phyloP scores from a whole-genome alignment of 179 eudicot species.

The Corrigiola litoralis region DNA sequence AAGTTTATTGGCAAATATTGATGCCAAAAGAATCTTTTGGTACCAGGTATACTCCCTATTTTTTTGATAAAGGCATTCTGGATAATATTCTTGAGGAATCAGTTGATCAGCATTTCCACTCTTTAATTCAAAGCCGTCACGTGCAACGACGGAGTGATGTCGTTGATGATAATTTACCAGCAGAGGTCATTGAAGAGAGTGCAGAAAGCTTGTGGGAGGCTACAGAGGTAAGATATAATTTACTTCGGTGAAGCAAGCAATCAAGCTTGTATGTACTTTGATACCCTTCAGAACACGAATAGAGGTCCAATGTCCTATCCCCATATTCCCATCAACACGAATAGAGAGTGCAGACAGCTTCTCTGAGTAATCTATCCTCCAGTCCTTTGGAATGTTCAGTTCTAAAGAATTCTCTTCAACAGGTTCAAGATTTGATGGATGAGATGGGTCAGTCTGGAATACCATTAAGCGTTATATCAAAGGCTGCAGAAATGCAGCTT shows the following conservation, averaged over 20 bases:
- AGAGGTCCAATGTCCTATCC: too few relatives aligned
- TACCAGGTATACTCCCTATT: slow-evolving; percentile 90
- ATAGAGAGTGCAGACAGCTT: too few relatives aligned
- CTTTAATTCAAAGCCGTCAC: slow-evolving; percentile 72
- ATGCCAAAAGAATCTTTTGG: slow-evolving; percentile 12
- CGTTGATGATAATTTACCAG: slow-evolving; percentile 59
- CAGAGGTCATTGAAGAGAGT: slow-evolving; percentile 71
- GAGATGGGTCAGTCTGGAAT: slow-evolving; percentile 72
- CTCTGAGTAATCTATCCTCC: too few relatives aligned
- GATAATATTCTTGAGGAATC: slow-evolving; percentile 94
- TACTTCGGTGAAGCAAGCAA: neutral
- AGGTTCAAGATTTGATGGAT: slow-evolving; percentile 85
- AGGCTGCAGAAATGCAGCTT: slow-evolving; percentile 86
- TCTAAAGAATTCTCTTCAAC: slow-evolving; percentile 17
- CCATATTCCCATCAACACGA: too few relatives aligned
- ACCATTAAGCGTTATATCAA: slow-evolving; percentile 75
- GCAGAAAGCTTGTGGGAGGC: slow-evolving; percentile 78
- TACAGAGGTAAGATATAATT: slow-evolving; percentile 54
- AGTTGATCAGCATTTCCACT: slow-evolving; percentile 76
- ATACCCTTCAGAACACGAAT: neutral
- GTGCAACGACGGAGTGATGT: slow-evolving; percentile 67
- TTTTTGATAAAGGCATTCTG: slow-evolving; percentile 78
- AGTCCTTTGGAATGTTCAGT: too few relatives aligned
- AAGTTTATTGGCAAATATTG: neutral
- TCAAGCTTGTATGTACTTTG: neutral